Conservation (phyloP, 2,329 filamentous ascomycete species). For the Mycosphaerella arachidis region DNA sequence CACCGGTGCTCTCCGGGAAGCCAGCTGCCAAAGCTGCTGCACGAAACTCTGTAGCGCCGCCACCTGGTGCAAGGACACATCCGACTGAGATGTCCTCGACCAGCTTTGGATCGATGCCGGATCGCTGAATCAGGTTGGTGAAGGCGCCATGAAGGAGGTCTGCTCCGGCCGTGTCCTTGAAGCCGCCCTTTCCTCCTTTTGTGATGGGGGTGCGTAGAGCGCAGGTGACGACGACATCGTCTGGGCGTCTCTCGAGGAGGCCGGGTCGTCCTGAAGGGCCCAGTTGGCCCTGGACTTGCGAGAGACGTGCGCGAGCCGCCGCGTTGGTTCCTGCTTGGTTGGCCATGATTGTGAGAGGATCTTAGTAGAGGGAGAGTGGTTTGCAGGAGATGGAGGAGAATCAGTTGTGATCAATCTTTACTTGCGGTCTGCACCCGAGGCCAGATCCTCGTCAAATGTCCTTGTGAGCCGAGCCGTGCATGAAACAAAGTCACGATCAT, state of each 20-base stretch:
- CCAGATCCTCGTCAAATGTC: background rate
- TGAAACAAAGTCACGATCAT: background rate
- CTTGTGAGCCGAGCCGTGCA: slow-evolving; percentile 2
- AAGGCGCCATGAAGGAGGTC: slow-evolving; percentile 83
- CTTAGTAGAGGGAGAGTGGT: background rate
- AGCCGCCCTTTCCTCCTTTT: slow-evolving; percentile 85
- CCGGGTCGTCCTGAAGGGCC: slow-evolving; percentile 41
- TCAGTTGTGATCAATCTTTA: background rate
- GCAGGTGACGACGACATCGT: slow-evolving; percentile 83
- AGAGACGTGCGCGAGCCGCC: slow-evolving; percentile 43
- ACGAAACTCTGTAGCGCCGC: slow-evolving; percentile 94
- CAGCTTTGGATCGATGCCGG: slow-evolving; percentile 77
- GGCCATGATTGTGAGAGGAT: slow-evolving; percentile 11
- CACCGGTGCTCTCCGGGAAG: slow-evolving; percentile 79
- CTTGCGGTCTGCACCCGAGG: background rate
- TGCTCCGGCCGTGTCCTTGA: slow-evolving; percentile 90
- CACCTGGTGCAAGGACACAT: slow-evolving; percentile 84
- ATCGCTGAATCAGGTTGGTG: slow-evolving; percentile 74
- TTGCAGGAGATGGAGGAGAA: background rate
- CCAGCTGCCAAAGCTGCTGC: slow-evolving; percentile 86
- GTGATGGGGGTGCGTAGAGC: slow-evolving; percentile 89
- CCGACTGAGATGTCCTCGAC: slow-evolving; percentile 94
- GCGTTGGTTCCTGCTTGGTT: slow-evolving; percentile 20
- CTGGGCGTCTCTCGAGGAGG: slow-evolving; percentile 51
- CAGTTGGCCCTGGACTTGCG: slow-evolving; percentile 56